A percentile compares a stretch with the other conserved stretches of the same genome.
Conservation (phyloP, 116 monocot genomes). For the Dioscorea cayenensis region DNA sequence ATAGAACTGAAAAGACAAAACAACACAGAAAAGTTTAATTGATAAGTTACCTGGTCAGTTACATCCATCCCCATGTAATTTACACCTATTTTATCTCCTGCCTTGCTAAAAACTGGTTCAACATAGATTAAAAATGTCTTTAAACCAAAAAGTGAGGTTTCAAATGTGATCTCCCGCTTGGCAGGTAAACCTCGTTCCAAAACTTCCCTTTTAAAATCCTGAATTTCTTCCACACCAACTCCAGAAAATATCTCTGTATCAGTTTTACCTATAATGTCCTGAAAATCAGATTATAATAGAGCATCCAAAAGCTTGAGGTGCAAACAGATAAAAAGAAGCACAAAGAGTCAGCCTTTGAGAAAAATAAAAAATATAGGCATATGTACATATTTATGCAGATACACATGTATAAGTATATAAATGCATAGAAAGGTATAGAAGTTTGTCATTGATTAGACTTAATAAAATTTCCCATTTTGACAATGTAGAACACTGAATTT, state of each 20-base stretch:
- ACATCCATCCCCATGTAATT: slow-evolving; percentile 79
- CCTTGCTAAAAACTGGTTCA: slow-evolving; percentile 71
- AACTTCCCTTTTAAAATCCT: slow-evolving; percentile 63
- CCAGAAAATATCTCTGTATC: slow-evolving; percentile 65
- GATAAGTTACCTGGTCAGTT: slow-evolving; percentile 53
- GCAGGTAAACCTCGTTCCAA: slow-evolving; percentile 50
- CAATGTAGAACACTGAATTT: too few species aligned
- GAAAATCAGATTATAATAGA: slow-evolving; percentile 18
- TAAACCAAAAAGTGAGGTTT: slow-evolving; percentile 58
- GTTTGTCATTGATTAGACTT: too few species aligned
- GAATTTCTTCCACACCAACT: slow-evolving; percentile 52
- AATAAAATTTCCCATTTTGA: too few species aligned
- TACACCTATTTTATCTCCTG: slow-evolving; percentile 62
- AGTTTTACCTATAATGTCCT: slow-evolving; percentile 88
- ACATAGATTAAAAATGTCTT: slow-evolving; percentile 78
- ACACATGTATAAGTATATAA: too few species aligned
- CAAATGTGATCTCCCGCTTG: slow-evolving; percentile 66
- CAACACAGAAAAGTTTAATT: neutral
- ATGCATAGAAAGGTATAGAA: too few species aligned
- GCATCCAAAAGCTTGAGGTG: slow-evolving; percentile 18
- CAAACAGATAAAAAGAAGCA: slow-evolving; percentile 3
- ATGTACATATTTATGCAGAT: too few species aligned
- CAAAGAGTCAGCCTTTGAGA: neutral
- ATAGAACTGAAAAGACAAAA: neutral
- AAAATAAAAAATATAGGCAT: too few species aligned